These are phyloP conservation scores for Breviolum minutum DNA, from an alignment of 73 alveolate species.

Conservation along the genomic window DNA sequence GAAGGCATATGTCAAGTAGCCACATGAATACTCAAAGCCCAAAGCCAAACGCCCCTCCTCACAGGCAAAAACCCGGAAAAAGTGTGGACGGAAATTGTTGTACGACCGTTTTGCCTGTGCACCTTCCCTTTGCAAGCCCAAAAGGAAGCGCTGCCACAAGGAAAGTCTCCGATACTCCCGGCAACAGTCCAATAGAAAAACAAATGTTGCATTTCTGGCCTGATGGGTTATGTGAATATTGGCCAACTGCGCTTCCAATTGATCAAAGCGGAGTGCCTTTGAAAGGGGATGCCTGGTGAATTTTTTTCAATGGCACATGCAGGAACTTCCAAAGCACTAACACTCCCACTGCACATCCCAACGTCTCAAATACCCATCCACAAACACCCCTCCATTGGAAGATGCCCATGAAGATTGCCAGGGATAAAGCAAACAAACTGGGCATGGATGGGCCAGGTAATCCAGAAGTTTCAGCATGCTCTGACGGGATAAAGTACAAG, in stretches of 20 bases:
- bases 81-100: conserved; percentile 2
- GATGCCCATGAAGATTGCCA: not conserved
- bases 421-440: not conserved
- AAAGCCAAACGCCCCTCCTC: conserved; percentile 20
- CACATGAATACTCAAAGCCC: not conserved
- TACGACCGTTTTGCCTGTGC: not conserved
- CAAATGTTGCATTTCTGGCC: not conserved
- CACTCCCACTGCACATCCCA: not conserved
- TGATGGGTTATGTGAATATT: not conserved
- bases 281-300: conserved; percentile 41
- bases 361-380: not conserved
- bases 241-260: conserved; percentile 16
- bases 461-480: not conserved
- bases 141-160: not conserved
- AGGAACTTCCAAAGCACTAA: not conserved
- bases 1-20: not conserved
- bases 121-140: not conserved
- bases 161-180: not conserved
- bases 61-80: conserved; percentile 8
- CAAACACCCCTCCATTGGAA: not conserved
- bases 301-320: not conserved
- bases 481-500: conserved; percentile 23
- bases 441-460: not conserved
- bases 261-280: not conserved
- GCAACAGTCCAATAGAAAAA: conserved; percentile 31